A percentile compares a stretch with the other conserved stretches of the same genome.
These are phyloP conservation scores for Candida insectalens DNA, from an alignment of 805 yeast species.

Conservation along the genomic window DNA sequence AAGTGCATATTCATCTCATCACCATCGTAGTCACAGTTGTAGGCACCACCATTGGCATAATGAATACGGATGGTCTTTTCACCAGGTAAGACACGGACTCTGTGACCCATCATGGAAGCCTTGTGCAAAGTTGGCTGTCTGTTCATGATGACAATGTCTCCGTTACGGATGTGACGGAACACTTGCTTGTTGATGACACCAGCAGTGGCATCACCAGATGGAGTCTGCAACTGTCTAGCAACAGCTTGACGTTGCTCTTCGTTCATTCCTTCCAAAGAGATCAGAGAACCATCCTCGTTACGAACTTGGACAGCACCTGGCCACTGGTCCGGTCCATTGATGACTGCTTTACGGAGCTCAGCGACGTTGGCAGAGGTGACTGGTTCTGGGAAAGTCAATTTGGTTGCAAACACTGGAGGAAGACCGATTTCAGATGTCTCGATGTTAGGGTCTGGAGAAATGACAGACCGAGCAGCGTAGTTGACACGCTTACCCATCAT, in stretches of 20 bases:
- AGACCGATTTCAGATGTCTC: slow-evolving; percentile 98
- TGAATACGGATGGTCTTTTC: slow-evolving; percentile 95
- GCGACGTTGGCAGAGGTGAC: slow-evolving; percentile 88
- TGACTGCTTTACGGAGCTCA: slow-evolving; percentile 87
- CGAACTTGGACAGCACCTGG: slow-evolving; percentile 98
- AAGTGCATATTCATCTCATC: slow-evolving; percentile 99
- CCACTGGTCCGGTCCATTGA: slow-evolving; percentile 97
- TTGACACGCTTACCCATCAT: slow-evolving; percentile 99
- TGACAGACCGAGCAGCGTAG: slow-evolving; percentile 97
- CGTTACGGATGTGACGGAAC: slow-evolving; percentile 85
- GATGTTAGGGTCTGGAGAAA: slow-evolving; percentile 96
- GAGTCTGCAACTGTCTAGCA: slow-evolving; percentile 91
- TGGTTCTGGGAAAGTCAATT: slow-evolving; percentile 96
- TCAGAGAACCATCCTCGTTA: slow-evolving; percentile 84
- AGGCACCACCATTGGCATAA: slow-evolving; percentile 98
- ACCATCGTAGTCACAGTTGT: slow-evolving; percentile 98
- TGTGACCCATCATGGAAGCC: slow-evolving; percentile 99
- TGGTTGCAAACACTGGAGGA: slow-evolving; percentile 96
- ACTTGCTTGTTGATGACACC: slow-evolving; percentile 79
- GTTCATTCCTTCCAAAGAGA: slow-evolving; percentile 81
- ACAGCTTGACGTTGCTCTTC: slow-evolving; percentile 88
- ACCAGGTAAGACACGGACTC: slow-evolving; percentile 92
- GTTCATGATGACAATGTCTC: slow-evolving; percentile 95
- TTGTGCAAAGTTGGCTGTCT: slow-evolving; percentile 99
- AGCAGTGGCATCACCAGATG: slow-evolving; percentile 42